phyloP scores from a whole-genome alignment of 1,284 basidiomycete species.

The Ceratobasidium sp. region DNA sequence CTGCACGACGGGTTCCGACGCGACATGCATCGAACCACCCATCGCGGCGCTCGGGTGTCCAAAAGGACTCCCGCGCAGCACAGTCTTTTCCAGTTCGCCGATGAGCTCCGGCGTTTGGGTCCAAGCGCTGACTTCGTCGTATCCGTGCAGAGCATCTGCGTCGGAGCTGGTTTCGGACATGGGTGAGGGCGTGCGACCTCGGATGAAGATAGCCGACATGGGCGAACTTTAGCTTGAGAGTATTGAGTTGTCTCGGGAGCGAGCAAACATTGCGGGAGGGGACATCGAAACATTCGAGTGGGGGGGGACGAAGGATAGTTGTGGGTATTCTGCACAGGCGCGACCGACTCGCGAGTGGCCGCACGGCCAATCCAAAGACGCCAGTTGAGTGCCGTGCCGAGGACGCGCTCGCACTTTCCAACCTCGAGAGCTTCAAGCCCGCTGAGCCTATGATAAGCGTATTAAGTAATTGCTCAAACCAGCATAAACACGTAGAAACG shows the following conservation, averaged over 20 bases:
- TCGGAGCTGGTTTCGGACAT: constrained; percentile 24
- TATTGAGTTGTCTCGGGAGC: not conserved
- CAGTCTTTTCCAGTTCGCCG: not conserved
- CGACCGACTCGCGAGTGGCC: constrained; percentile 2
- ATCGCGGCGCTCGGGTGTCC: constrained; percentile 19
- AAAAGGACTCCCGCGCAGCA: constrained; percentile 28
- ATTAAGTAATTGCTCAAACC: not conserved
- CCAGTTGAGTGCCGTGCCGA: constrained; percentile 84
- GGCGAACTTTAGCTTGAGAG: not conserved
- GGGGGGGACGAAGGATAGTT: not conserved
- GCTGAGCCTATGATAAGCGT: constrained; percentile 61
- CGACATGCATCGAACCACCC: not conserved
- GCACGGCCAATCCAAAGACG: constrained; percentile 79
- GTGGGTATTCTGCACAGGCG: not conserved
- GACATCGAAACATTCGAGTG: not conserved
- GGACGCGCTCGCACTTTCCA: constrained; percentile 81
- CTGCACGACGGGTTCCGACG: constrained; percentile 19
- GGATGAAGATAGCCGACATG: not conserved
- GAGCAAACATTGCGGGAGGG: not conserved
- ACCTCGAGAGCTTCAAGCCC: constrained; percentile 83
- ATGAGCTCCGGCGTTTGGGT: constrained; percentile 13
- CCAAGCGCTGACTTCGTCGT: constrained; percentile 1
- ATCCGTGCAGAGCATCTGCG: constrained; percentile 6
- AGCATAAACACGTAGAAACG: constrained; percentile 40
- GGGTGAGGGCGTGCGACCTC: constrained; percentile 6